A percentile compares a stretch with the other conserved stretches of the same genome.
Conservation (phyloP, 2,329 filamentous ascomycete genomes). For the Colletotrichum tamarilloi region DNA sequence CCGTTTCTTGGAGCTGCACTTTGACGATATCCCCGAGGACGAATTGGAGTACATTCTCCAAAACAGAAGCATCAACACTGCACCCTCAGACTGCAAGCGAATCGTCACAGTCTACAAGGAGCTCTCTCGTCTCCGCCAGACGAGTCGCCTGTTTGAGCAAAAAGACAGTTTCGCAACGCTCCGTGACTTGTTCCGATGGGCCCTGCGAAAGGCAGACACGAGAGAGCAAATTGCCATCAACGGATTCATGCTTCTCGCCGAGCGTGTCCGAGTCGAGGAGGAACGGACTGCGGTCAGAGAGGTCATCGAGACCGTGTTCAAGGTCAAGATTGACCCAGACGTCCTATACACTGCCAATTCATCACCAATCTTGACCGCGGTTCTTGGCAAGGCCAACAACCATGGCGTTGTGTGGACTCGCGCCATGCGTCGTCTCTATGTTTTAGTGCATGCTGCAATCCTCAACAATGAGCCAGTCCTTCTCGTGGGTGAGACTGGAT, state of each 20-base stretch:
- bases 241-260: conserved; percentile 95
- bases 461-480: conserved; percentile 93
- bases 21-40: conserved; percentile 96
- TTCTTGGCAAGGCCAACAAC: conserved; percentile 58
- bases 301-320: conserved; percentile 92
- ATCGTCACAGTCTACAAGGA: conserved; percentile 97
- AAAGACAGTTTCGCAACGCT: conserved; percentile 98
- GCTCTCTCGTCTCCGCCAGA: conserved; percentile 88
- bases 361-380: conserved; percentile 66
- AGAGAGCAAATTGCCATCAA: conserved; percentile 90
- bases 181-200: conserved; percentile 96
- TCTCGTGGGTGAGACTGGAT: conserved; percentile 95
- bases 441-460: conserved; percentile 88
- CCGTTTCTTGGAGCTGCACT: conserved; percentile 95
- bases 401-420: conserved; percentile 91
- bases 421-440: conserved; percentile 91
- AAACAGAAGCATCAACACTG: conserved; percentile 84
- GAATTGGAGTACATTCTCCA: conserved; percentile 94
- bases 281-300: conserved; percentile 87
- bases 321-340: conserved; percentile 80
- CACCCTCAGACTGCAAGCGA: conserved; percentile 88
- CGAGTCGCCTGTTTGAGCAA: conserved; percentile 92
- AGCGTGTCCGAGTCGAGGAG: conserved; percentile 91
- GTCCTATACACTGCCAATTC: conserved; percentile 75
- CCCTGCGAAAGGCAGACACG: conserved; percentile 83